phyloP scores from a whole-genome alignment of 768 basidiomycete genomes.

The Sistotremastrum niveocremeum region DNA sequence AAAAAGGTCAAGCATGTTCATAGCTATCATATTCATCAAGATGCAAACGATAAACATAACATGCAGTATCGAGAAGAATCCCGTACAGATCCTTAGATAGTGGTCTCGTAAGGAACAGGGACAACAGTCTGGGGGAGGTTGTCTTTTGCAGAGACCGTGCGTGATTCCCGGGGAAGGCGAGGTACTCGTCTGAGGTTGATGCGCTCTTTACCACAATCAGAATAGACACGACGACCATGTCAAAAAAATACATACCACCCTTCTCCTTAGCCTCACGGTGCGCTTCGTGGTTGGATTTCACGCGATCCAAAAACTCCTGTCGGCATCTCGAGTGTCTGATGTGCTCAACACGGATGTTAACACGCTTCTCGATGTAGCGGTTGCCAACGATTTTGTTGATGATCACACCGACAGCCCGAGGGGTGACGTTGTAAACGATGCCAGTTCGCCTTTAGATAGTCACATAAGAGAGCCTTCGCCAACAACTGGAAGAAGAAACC shows the following conservation, averaged over 20 bases:
- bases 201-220: slow-evolving; percentile 38
- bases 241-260: slow-evolving; percentile 49
- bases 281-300: slow-evolving; percentile 78
- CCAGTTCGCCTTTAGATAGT: slow-evolving; percentile 68
- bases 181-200: slow-evolving; percentile 80
- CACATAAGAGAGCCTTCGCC: background rate
- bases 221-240: slow-evolving; percentile 1
- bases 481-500: slow-evolving; percentile 19
- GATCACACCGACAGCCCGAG: slow-evolving; percentile 88
- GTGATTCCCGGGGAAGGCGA: slow-evolving; percentile 66
- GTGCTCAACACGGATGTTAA: slow-evolving; percentile 96
- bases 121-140: slow-evolving; percentile 90
- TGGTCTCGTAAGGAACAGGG: slow-evolving; percentile 92
- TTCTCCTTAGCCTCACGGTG: slow-evolving; percentile 80
- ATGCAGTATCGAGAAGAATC: too few species aligned
- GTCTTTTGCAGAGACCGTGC: slow-evolving; percentile 51
- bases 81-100: slow-evolving; percentile 44
- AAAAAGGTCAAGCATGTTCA: too few species aligned
- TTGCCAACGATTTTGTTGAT: slow-evolving; percentile 98
- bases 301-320: slow-evolving; percentile 93
- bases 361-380: slow-evolving; percentile 98
- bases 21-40: too few species aligned
- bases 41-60: too few species aligned
- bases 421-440: slow-evolving; percentile 97
- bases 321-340: slow-evolving; percentile 93